Conservation (phyloP, 176 grass and related monocot genomes). For the Bolboschoenus planiculmis region DNA sequence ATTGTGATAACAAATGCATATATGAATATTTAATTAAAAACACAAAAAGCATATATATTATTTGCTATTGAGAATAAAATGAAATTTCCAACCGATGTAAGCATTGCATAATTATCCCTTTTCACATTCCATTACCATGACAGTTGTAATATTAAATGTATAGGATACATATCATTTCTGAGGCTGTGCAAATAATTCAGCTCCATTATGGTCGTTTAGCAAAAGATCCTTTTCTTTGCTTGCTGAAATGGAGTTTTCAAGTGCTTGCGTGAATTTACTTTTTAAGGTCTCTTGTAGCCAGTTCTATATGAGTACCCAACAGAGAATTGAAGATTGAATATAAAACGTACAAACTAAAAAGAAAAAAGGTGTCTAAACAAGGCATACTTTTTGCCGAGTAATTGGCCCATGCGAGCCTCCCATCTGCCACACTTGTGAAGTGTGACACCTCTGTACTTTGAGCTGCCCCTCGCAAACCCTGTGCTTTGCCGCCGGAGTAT, state of each 20-base stretch:
- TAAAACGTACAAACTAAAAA: background rate
- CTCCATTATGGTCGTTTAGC: background rate
- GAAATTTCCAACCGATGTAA: background rate
- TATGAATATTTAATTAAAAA: background rate
- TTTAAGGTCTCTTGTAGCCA: background rate
- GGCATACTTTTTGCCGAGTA: conserved; percentile 94
- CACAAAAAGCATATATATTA: background rate
- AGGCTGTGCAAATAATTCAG: background rate
- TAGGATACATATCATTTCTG: background rate
- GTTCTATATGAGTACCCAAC: background rate
- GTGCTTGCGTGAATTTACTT: background rate
- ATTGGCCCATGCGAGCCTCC: conserved; percentile 96
- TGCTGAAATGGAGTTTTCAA: background rate
- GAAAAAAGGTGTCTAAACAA: background rate
- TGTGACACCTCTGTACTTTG: conserved; percentile 88
- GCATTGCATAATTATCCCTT: background rate
- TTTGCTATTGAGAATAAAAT: background rate
- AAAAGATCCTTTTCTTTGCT: background rate
- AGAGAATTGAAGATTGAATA: background rate
- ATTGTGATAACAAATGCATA: background rate
- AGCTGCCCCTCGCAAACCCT: conserved; percentile 88
- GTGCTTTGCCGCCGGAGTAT: conserved; percentile 96
- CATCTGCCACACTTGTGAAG: conserved; percentile 96
- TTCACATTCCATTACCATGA: background rate
- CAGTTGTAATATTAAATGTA: background rate